A percentile compares a stretch with the other conserved stretches of the same genome.
These are phyloP conservation scores for Spizellomyces sp. DNA, from an alignment of 192 early-diverging fungal species.

Conservation along the genomic window DNA sequence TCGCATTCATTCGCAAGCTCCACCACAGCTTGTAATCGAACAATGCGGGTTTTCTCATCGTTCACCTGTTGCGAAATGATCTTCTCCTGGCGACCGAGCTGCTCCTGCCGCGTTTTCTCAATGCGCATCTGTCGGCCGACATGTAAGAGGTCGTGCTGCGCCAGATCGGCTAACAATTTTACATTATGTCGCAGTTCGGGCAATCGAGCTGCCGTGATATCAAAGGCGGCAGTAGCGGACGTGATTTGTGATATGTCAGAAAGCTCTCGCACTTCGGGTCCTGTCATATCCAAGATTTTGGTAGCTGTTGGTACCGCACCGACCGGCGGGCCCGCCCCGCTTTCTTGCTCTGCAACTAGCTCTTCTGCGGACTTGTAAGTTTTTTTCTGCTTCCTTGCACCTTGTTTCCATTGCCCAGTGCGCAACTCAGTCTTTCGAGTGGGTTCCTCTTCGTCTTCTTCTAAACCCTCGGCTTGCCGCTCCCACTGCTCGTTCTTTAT, in stretches of 20 bases:
- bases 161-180: constrained; percentile 70
- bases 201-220: constrained; percentile 58
- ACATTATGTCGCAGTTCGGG: constrained; percentile 81
- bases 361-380: constrained; percentile 79
- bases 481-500: constrained; percentile 54
- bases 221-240: constrained; percentile 29
- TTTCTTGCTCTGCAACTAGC: constrained; percentile 60
- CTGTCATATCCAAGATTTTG: constrained; percentile 89
- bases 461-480: constrained; percentile 37
- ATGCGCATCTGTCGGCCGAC: constrained; percentile 57
- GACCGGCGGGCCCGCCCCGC: constrained; percentile 19
- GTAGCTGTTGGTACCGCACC: constrained; percentile 33
- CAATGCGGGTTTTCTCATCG: constrained; percentile 46
- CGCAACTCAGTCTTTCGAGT: constrained; percentile 26
- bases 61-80: constrained; percentile 39
- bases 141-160: constrained; percentile 69
- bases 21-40: constrained; percentile 48
- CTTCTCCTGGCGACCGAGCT: constrained; percentile 28
- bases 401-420: constrained; percentile 45
- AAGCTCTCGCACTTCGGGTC: constrained; percentile 56
- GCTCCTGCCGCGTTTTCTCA: constrained; percentile 39
- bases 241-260: constrained; percentile 40
- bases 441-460: constrained; percentile 49
- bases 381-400: constrained; percentile 55
- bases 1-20: constrained; percentile 52